Evolutionary conservation across 2,329 filamentous ascomycete species (phyloP), one percentile per base, ranked within the genome.

Genomic region (Colletotrichum ledebouriae): DNA sequence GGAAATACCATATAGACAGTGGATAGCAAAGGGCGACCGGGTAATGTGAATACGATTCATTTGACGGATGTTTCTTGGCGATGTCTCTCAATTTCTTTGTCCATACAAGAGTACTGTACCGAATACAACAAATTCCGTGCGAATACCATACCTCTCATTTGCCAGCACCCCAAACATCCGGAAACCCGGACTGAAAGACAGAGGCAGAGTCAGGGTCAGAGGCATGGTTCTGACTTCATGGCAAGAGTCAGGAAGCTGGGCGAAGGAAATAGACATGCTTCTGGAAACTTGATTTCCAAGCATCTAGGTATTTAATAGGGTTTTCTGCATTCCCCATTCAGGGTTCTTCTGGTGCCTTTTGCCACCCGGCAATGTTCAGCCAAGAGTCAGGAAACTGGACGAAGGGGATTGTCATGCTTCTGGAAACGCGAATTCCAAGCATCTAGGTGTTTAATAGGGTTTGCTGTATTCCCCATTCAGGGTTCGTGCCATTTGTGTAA

Each of bases 1-100:
- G 57, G 59, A 58, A 52, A 70, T 65, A 70, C 68, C 64, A 70
- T 47, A 68, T 70, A 70, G 64, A 70, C 49, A 39, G 50, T 25
- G 46, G 34, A 59, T 42, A 57, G 63, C 20, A 37, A 29, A 44
- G 63, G 67, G 67, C 67, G 63, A 70, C 67, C 63, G 61, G 41
- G 53, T 64, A 50, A 70, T 63, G 64, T 25, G 55, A 60, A 33
- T 50, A 70, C 37, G 59, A 68, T 41, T 49, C 33, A 10, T 13
- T 49, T 42, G 13, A 34, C 3, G 17, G 34, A 15, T 7, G 44
- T 42, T 59, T 44, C n/a, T 59, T 17, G 46, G 57, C 39, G 39
- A 34, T 41, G 41, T 55, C 47, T 55, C 33, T 39, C 20, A 12
- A 17, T n/a, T 49, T 22, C 13, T 52, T 42, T 17, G 47, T 39